Conservation (phyloP, 2,329 filamentous ascomycete species). For the Trichoderma atrobrunneum region DNA sequence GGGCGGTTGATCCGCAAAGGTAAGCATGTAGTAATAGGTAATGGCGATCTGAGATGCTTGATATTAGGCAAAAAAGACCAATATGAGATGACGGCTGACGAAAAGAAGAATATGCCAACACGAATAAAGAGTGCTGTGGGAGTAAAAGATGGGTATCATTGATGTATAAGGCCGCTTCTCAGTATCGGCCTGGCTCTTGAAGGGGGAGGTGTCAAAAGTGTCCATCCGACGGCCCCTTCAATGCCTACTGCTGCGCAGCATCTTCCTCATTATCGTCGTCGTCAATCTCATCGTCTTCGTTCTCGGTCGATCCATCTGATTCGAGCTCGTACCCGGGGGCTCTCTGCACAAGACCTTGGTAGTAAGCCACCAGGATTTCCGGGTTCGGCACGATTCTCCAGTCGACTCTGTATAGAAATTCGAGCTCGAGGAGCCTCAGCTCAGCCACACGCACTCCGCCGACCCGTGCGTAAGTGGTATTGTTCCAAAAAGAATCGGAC, state of each 20-base stretch:
- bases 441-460: constrained; percentile 89
- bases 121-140: neutral
- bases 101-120: neutral
- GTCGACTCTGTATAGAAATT: constrained; percentile 87
- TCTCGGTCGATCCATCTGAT: constrained; percentile 33
- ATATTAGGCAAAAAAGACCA: neutral
- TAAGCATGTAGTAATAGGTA: neutral
- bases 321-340: constrained; percentile 56
- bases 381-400: constrained; percentile 97
- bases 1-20: neutral
- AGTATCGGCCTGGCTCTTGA: neutral
- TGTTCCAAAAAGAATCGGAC: constrained; percentile 97
- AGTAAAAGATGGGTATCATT: constrained; percentile 21
- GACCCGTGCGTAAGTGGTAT: constrained; percentile 90
- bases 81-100: constrained; percentile 5
- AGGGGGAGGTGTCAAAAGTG: neutral
- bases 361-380: constrained; percentile 91
- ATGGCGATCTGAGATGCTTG: neutral
- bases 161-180: neutral
- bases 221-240: neutral
- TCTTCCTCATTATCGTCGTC: constrained; percentile 26
- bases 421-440: constrained; percentile 84
- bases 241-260: neutral
- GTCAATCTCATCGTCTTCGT: constrained; percentile 34
- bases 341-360: constrained; percentile 75